phyloP scores from a whole-genome alignment of 2,329 filamentous ascomycete species.

The Blastomyces silverae region DNA sequence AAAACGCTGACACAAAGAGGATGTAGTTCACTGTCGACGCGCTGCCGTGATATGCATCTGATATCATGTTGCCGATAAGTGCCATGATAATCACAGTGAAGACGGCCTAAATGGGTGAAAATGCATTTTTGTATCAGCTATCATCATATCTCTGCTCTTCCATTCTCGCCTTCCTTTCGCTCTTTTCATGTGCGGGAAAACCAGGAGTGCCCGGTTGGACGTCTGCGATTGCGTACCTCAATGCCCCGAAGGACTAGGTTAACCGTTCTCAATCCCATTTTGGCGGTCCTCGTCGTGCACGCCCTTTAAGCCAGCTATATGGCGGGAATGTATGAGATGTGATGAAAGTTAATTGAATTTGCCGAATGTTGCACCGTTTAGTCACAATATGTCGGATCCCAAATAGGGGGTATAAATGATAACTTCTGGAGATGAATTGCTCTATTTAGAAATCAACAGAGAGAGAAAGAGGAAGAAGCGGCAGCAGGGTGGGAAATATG shows the following conservation, averaged over 20 bases:
- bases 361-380: not conserved
- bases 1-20: constrained; percentile 46
- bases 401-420: not conserved
- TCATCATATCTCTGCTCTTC: not conserved
- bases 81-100: constrained; percentile 56
- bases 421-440: not conserved
- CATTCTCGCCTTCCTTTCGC: not conserved
- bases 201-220: not conserved
- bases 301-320: not conserved
- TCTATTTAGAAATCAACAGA: not conserved
- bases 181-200: not conserved
- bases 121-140: constrained; percentile 12
- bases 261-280: constrained; percentile 39
- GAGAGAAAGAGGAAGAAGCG: not conserved
- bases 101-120: constrained; percentile 45
- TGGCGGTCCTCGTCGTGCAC: constrained; percentile 18
- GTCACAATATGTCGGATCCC: not conserved
- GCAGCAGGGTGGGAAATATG: not conserved
- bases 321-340: not conserved
- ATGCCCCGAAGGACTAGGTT: constrained; percentile 38
- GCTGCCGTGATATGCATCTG: constrained; percentile 42
- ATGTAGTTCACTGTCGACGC: constrained; percentile 52
- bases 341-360: constrained; percentile 18
- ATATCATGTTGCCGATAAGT: constrained; percentile 58
- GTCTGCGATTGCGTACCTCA: constrained; percentile 32